Base-by-base conservation (phyloP, 169 alveolate species). In the Plasmodium yoelii region DNA sequence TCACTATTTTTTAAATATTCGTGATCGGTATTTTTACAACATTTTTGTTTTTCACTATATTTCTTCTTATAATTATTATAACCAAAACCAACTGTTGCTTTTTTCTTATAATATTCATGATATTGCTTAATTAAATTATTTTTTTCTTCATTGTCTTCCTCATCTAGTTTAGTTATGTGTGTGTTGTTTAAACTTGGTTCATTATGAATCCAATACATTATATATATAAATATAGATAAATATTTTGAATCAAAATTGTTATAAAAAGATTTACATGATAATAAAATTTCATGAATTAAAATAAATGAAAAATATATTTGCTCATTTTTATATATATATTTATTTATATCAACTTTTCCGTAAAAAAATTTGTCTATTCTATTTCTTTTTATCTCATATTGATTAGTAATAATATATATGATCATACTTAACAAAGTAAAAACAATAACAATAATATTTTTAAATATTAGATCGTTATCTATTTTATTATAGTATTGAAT, bases 261-360 rank as follows among this genome's bases (percentile, higher is more conserved):
- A 53, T 75, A 75, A 55, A 75, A 61, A 60, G 61, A 63, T 39
- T 75, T 65, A 49, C 88, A 75, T 46, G 88, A 75, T 22, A 75
- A 26, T 61, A 75, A 63, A 34, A 75, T 46, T 51, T 75, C 88
- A 18, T 75, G 47, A 19, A 75, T 75, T 53, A 75, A 47, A 24
- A 75, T 51, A 53, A 75, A 75, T 4, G 88, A n/a, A 63, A 75
- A 75, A 46, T 75, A 75, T 10, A 75, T 63, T 18, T 75, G 88
- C 55, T 75, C 88, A 24, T 56, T 61, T 75, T 63, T 75, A 67
- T 61, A 75, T 47, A 75, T 67, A 61, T 75, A 75, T 53, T 75
- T 75, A 8, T 51, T 61, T 34, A 75, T 65, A 51, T 75, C 61
- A 18, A 75, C 44, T 63, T 24, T 26, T 9, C 88, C 75, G 13